Base-by-base conservation (phyloP, 2,329 filamentous ascomycete species). In the Arthrobotrys iridis region DNA sequence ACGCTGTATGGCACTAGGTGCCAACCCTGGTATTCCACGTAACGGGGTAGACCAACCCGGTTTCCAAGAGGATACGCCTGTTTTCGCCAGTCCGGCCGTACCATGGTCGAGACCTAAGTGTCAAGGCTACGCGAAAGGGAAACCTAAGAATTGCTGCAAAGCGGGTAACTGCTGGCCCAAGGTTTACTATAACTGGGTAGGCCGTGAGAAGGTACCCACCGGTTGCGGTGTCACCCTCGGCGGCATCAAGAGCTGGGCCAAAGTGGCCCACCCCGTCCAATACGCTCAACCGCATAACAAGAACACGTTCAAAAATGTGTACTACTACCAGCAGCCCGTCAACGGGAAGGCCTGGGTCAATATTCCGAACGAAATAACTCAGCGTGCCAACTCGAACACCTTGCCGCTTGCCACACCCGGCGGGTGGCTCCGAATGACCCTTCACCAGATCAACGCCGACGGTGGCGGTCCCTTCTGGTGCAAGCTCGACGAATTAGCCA, bases 401-500 rank as follows among this genome's bases (percentile, higher is more conserved):
- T 85, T 90, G 18, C 88, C 88, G 10, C 88, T 90, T 82, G 82
- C 90, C 78, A 84, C 83, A 5, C 78, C 83, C 0, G 88, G 88
- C 52, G 88, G 88, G 63, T 78, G 84, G 66, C 78, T 90, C 73
- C 82, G 83, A 77, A 89, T 90, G 84, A 90, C 87, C 0, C 83
- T 90, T 10, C 88, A 90, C 82, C 88, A 90, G 81, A 88, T 90
- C 80, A 90, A 90, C 82, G 84, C 84, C 37, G 89, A 91, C 77
- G 89, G 89, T 70, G 88, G 87, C 72, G 89, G 89, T 5, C 88
- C 88, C 1, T 90, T 88, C 81, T 85, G 83, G 3, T 89, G 88
- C 83, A 87, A 87, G 84, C 88, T 90, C 80, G 88, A 89, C 79
- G 81, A 83, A 63, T 87, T 88, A 70, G 88, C 83, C 63, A 88